Evolutionary conservation across 257 asterid genomes (phyloP), one percentile per base, ranked within the genome.

Genomic region (Solanum pinnatisectum): DNA sequence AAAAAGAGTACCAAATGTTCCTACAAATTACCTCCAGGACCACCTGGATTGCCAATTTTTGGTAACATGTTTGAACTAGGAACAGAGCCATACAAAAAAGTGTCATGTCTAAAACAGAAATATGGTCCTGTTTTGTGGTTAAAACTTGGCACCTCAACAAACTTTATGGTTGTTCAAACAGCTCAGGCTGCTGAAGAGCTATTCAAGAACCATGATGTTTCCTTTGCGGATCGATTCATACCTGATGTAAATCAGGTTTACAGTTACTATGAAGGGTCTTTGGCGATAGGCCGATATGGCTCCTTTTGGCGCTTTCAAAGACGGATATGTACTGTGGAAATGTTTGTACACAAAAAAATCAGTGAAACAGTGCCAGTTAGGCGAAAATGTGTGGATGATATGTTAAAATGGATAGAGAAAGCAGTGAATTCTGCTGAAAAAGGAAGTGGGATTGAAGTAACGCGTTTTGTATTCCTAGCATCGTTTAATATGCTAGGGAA

Each of bases 401-500:
- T 94, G 96, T 87, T 93, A 85, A 87, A 27, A 3, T 93, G 94
- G 95, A 87, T 94, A 7, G 42, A 86, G 7, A 90, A 91, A 10
- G 95, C 84, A 18, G 88, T 85, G 16, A 52, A 32, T 12, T 30
- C 49, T 6, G 83, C 56, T 7, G 37, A 84, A n/a, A 33, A 59
- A 22, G 70, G 79, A 8, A 71, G 76, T 3, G 84, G 87, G 46
- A 35, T 93, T 73, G 91, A 94, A 2, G 91, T 94, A 82, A 91
- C 94, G 22, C 89, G 90, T 88, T 93, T 93, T 1, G 95, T 92
- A 39, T 94, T 94, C 67, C 87, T 94, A 2, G 93, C 95, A 2
- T 90, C 95, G 71, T 94, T 93, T 46, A 94, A 94, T 87, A 93
- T 92, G 95, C 32, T 94, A 20, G 97, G 94, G 56, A 94, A 94